Evolutionary conservation across 441 rosid genomes (phyloP), one percentile per base, ranked within the genome.

Genomic region (Raphanus hybrid): DNA sequence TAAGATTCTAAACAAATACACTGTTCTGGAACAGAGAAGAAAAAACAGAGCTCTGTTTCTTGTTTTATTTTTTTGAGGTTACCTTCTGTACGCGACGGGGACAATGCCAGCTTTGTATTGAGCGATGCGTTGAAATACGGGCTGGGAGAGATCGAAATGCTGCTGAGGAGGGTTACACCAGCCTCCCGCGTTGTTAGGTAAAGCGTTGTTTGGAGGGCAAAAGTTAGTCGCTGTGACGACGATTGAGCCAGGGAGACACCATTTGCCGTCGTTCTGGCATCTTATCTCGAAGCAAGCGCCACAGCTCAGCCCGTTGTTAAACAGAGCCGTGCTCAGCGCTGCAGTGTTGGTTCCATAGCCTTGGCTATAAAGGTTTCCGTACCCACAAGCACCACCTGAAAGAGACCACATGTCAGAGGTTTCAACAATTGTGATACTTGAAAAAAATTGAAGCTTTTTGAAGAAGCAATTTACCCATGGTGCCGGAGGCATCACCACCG

Each of bases 401-500:
- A 26, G 9, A 14, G 10, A 11, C 16, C 16, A 1, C 43, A 1
- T 9, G 15, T 6, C 12, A 15, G 9, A 37, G 0, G 12, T 45
- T 45, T 0, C 48, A 45, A 45, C 52, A 45, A 4, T 45, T 1
- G 6, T 45, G 15, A 45, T 45, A 12, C 12, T 45, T 45, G 52
- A 12, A 45, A 45, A 45, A 45, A 0, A 11, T 6, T 45, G 52
- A 16, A 55, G 52, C 14, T 45, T 45, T 29, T 45, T 45, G 52
- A 45, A 65, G 34, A 69, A 6, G 12, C 27, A 37, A 66, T 39
- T 37, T 87, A 95, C 99, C 99, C 99, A 95, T 93, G 37, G 99
- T 95, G 80, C 99, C 99, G 37, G 99, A 90, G 59, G 99, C 99
- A 76, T 96, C 99, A 60, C 97, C 90, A 39, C 99, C 99, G 3